These are phyloP conservation scores for Alternaria panax DNA, from an alignment of 2,329 filamentous ascomycete genomes.

Conservation along the genomic window DNA sequence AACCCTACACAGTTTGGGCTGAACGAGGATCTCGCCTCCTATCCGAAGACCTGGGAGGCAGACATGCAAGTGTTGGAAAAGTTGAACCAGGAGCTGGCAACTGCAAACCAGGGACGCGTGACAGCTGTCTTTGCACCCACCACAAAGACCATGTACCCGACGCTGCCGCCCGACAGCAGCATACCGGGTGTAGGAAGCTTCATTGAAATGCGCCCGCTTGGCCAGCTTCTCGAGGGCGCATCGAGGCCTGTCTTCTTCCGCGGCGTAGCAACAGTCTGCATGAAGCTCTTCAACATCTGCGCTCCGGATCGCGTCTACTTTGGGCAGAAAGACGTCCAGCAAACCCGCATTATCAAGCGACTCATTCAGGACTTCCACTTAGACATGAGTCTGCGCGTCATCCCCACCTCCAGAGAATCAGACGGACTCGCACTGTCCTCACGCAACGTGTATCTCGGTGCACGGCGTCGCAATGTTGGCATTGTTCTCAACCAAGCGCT, in stretches of 20 bases:
- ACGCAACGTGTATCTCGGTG: slow-evolving; percentile 89
- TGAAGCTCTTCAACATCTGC: slow-evolving; percentile 89
- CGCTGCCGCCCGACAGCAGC: slow-evolving; percentile 74
- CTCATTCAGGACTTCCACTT: slow-evolving; percentile 90
- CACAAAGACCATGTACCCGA: slow-evolving; percentile 86
- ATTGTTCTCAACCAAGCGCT: slow-evolving; percentile 76
- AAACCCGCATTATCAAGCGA: slow-evolving; percentile 86
- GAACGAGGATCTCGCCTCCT: slow-evolving; percentile 84
- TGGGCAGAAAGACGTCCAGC: slow-evolving; percentile 97
- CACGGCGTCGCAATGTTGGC: slow-evolving; percentile 73
- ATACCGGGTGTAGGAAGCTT: slow-evolving; percentile 84
- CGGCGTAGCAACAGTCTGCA: slow-evolving; percentile 94
- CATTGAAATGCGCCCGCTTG: slow-evolving; percentile 86
- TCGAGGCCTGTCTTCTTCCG: slow-evolving; percentile 94
- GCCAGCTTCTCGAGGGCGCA: slow-evolving; percentile 80
- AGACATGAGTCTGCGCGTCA: slow-evolving; percentile 75
- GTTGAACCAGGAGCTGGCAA: slow-evolving; percentile 76
- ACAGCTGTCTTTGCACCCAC: slow-evolving; percentile 86
- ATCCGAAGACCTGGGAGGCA: slow-evolving; percentile 86
- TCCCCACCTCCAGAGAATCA: slow-evolving; percentile 74
- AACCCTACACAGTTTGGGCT: slow-evolving; percentile 97
- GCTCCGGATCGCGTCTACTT: slow-evolving; percentile 84
- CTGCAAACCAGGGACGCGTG: slow-evolving; percentile 66
- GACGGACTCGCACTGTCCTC: slow-evolving; percentile 93
- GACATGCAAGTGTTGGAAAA: slow-evolving; percentile 73